phyloP scores from a whole-genome alignment of 73 alveolate species.

The Loxodes magnus region DNA sequence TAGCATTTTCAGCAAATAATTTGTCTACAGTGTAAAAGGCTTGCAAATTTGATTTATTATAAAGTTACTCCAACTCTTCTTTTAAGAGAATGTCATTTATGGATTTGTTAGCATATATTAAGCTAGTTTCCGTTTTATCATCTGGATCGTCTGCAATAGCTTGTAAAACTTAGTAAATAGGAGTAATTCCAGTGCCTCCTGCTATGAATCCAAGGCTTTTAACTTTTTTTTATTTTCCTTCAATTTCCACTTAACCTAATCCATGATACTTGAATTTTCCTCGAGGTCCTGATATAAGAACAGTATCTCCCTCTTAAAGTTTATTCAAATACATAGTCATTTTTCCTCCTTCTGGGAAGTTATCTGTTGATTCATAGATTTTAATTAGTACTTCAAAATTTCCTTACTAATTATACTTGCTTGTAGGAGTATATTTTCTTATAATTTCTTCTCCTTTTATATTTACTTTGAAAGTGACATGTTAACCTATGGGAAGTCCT shows the following conservation, averaged over 20 bases:
- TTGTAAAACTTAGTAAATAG: constrained; percentile 35
- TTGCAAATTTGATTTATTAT: constrained; percentile 18
- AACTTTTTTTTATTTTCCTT: background rate
- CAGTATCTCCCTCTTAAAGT: constrained; percentile 19
- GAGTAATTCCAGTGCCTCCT: constrained; percentile 61
- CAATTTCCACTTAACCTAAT: constrained; percentile 15
- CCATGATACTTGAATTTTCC: constrained; percentile 27
- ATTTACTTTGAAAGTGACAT: constrained; percentile 37
- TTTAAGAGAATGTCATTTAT: constrained; percentile 31
- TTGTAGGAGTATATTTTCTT: constrained; percentile 65
- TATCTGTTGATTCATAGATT: constrained; percentile 38
- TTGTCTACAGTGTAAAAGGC: constrained; percentile 19
- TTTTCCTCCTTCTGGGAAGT: constrained; percentile 49
- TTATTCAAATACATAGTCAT: constrained; percentile 30
- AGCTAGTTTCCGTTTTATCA: background rate
- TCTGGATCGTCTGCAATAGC: constrained; percentile 12
- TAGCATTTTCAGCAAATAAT: no score
- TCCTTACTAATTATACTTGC: constrained; percentile 36
- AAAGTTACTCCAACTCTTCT: constrained; percentile 19
- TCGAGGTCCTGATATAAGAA: constrained; percentile 30
- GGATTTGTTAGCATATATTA: constrained; percentile 37
- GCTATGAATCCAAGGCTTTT: constrained; percentile 37
- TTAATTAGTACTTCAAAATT: constrained; percentile 54
- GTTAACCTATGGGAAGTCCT: constrained; percentile 66
- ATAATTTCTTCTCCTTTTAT: constrained; percentile 51